These are phyloP conservation scores for Pichia kluyveri DNA, from an alignment of 805 yeast species.

Conservation along the genomic window DNA sequence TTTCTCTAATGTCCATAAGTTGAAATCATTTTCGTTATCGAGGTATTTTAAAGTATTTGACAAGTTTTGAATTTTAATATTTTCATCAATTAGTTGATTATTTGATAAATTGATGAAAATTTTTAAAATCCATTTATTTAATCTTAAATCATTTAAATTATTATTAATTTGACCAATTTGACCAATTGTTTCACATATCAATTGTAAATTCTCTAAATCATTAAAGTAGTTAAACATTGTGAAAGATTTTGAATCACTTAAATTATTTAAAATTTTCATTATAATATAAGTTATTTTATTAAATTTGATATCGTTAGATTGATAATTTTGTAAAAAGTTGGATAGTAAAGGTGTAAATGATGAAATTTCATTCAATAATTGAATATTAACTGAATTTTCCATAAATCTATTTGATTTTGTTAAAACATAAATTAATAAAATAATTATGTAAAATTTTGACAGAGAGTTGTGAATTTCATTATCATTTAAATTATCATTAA, in stretches of 20 bases:
- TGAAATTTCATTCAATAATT: not conserved
- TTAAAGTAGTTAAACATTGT: no score
- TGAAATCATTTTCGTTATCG: not conserved
- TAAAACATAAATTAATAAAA: slow-evolving; percentile 62
- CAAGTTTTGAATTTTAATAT: not conserved
- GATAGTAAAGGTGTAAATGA: not conserved
- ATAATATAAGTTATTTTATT: no score
- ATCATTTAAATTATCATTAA: slow-evolving; percentile 15
- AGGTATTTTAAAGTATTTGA: not conserved
- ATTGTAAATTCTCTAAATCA: no score
- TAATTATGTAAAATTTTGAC: slow-evolving; percentile 49
- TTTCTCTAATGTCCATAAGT: not conserved
- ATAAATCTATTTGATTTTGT: slow-evolving; percentile 47
- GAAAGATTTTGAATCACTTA: no score
- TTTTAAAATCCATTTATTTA: slow-evolving; percentile 6
- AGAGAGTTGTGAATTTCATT: slow-evolving; percentile 14
- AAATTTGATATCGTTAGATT: no score
- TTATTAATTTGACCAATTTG: not conserved
- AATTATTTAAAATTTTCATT: no score
- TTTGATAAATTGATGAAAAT: slow-evolving; percentile 2
- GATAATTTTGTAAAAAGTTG: not conserved
- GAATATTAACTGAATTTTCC: not conserved
- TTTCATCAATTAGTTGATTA: not conserved
- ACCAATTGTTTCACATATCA: no score
- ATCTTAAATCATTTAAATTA: not conserved